phyloP scores from a whole-genome alignment of 2,329 filamentous ascomycete genomes.

The Alternaria panax region DNA sequence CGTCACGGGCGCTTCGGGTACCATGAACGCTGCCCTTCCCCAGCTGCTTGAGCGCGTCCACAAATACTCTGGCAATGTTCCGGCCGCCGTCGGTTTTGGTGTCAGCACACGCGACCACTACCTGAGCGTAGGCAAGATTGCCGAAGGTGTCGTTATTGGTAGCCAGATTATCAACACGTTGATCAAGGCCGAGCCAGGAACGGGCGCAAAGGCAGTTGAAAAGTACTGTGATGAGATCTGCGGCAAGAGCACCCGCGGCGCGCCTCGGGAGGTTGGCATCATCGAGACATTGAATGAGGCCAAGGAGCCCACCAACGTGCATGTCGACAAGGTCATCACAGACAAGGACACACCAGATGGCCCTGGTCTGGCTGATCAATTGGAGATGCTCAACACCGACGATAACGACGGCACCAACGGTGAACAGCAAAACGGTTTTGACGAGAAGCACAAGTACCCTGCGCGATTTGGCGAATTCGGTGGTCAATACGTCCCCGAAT shows the following conservation, averaged over 20 bases:
- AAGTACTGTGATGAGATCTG: slow-evolving; percentile 84
- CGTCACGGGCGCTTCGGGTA: slow-evolving; percentile 88
- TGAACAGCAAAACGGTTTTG: slow-evolving; percentile 37
- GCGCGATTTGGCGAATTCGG: slow-evolving; percentile 94
- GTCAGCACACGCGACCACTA: slow-evolving; percentile 97
- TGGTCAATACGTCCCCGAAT: slow-evolving; percentile 96
- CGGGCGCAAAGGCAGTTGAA: slow-evolving; percentile 76
- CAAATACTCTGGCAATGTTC: slow-evolving; percentile 88
- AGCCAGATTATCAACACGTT: slow-evolving; percentile 91
- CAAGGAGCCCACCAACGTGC: slow-evolving; percentile 67
- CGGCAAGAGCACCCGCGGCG: slow-evolving; percentile 60
- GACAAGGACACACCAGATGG: slow-evolving; percentile 63
- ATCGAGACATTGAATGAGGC: slow-evolving; percentile 71
- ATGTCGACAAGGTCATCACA: slow-evolving; percentile 73
- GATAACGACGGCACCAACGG: slow-evolving; percentile 56
- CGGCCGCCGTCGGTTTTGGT: slow-evolving; percentile 92
- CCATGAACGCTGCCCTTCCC: slow-evolving; percentile 81
- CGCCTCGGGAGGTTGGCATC: slow-evolving; percentile 72
- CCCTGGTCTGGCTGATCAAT: slow-evolving; percentile 78
- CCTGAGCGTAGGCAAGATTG: slow-evolving; percentile 78
- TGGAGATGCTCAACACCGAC: slow-evolving; percentile 78
- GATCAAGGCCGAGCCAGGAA: slow-evolving; percentile 69
- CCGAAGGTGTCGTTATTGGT: slow-evolving; percentile 95
- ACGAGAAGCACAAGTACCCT: slow-evolving; percentile 66
- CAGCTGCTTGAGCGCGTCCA: slow-evolving; percentile 85